Conservation (phyloP, 2,329 filamentous ascomycete species). For the Fusarium sp. region DNA sequence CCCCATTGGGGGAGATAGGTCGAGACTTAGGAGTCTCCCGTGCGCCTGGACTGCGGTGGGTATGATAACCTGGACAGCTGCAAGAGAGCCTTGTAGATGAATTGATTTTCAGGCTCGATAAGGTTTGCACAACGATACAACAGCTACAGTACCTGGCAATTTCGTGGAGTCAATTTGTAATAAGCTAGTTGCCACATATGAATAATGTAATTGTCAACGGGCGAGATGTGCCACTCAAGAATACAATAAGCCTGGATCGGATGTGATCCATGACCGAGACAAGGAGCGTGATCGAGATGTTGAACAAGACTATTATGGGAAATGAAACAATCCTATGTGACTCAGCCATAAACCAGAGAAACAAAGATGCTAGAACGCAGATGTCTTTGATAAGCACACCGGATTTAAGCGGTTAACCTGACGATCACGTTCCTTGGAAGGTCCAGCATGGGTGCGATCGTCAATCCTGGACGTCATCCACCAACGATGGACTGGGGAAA, state of each 20-base stretch:
- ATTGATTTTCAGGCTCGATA: conserved; percentile 12
- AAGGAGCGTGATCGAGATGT: background rate
- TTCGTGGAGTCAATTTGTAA: conserved; percentile 18
- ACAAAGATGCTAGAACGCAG: conserved; percentile 2
- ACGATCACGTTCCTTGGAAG: conserved; percentile 30
- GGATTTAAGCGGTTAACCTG: conserved; percentile 8
- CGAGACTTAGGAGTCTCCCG: conserved; percentile 2
- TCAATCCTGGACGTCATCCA: conserved; percentile 19
- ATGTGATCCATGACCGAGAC: background rate
- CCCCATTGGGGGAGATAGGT: background rate
- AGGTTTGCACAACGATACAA: conserved; percentile 1
- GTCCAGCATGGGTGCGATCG: background rate
- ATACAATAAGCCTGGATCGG: background rate
- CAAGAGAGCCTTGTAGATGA: background rate
- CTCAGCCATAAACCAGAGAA: background rate
- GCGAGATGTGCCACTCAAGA: background rate
- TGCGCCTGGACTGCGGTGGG: background rate
- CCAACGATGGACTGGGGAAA: background rate
- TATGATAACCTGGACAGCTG: background rate
- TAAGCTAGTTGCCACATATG: conserved; percentile 24
- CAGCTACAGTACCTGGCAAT: background rate
- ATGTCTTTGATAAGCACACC: background rate
- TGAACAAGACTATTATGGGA: background rate
- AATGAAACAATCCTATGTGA: conserved; percentile 20
- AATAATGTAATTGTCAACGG: conserved; percentile 16